Percentiles rank a stretch among this genome's conserved stretches.
These are phyloP conservation scores for Atkinsonella texensis DNA, from an alignment of 2,329 filamentous ascomycete species.

Conservation along the genomic window DNA sequence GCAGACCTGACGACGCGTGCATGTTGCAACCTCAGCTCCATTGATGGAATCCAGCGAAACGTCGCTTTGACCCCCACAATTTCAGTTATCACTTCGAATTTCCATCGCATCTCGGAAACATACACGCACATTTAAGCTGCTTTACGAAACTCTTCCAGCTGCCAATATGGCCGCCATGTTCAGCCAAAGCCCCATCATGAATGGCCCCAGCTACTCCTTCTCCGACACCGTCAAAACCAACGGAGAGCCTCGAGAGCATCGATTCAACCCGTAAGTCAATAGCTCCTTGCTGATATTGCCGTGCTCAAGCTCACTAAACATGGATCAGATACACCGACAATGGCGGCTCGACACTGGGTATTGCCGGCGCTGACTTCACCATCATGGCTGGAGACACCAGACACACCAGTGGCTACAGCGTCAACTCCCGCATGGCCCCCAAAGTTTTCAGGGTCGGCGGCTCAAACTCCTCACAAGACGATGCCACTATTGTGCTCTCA, in stretches of 20 bases:
- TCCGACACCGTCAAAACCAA: slow-evolving; percentile 44
- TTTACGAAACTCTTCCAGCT: too few species aligned
- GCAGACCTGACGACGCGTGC: slow-evolving; percentile 23
- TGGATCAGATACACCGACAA: slow-evolving; percentile 81
- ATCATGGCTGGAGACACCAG: slow-evolving; percentile 97
- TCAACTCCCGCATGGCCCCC: slow-evolving; percentile 90
- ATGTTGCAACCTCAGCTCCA: slow-evolving; percentile 17
- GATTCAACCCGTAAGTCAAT: slow-evolving; percentile 74
- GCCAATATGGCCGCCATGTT: slow-evolving; percentile 52
- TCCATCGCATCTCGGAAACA: background rate
- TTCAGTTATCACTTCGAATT: background rate
- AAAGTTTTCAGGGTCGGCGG: slow-evolving; percentile 98
- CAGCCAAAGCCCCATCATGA: slow-evolving; percentile 57
- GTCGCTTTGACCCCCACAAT: slow-evolving; percentile 10
- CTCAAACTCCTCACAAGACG: slow-evolving; percentile 71
- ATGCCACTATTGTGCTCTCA: slow-evolving; percentile 77
- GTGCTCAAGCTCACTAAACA: background rate
- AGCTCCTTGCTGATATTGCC: background rate
- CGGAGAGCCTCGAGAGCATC: slow-evolving; percentile 56
- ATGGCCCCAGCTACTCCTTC: slow-evolving; percentile 59
- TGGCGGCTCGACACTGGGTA: slow-evolving; percentile 89
- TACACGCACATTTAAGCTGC: background rate
- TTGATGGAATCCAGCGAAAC: slow-evolving; percentile 6
- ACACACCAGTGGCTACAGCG: slow-evolving; percentile 92
- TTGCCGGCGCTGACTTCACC: slow-evolving; percentile 85